Conservation (phyloP, 495 filamentous ascomycete genomes). For the Daldinia bambusicola region DNA sequence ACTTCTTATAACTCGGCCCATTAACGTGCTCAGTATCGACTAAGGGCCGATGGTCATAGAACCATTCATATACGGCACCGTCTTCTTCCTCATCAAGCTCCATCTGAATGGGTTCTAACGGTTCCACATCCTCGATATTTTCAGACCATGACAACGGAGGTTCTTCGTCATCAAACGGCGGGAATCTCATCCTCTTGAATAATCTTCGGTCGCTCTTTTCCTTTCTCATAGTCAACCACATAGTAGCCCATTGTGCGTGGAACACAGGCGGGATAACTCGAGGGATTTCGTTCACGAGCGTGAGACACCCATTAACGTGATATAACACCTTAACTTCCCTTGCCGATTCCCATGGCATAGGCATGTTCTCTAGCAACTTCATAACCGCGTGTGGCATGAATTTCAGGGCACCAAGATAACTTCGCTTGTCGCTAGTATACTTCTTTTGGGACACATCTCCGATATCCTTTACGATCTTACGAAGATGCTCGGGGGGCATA, state of each 20-base stretch:
- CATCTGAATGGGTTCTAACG: constrained; percentile 98
- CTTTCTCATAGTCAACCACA: constrained; percentile 99
- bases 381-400: constrained; percentile 99
- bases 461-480: constrained; percentile 98
- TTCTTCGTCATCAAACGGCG: constrained; percentile 98
- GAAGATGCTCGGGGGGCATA: constrained; percentile 97
- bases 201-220: constrained; percentile 96
- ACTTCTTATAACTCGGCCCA: constrained; percentile 94
- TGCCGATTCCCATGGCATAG: constrained; percentile 98
- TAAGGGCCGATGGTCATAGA: constrained; percentile 95
- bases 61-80: constrained; percentile 90
- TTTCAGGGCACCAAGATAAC: constrained; percentile 96
- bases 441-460: constrained; percentile 99
- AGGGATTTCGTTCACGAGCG: constrained; percentile 95
- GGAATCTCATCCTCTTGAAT: constrained; percentile 99
- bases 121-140: constrained; percentile 98
- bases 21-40: constrained; percentile 94
- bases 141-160: constrained; percentile 97
- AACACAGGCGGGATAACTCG: constrained; percentile 98
- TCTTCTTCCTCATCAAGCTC: constrained; percentile 98
- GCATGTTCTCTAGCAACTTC: constrained; percentile 99
- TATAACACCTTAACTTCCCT: constrained; percentile 98
- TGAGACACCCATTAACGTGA: constrained; percentile 97
- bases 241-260: constrained; percentile 98
- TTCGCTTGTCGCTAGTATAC: constrained; percentile 98